These are phyloP conservation scores for Daedalea quercina DNA, from an alignment of 768 basidiomycete species.

Conservation along the genomic window DNA sequence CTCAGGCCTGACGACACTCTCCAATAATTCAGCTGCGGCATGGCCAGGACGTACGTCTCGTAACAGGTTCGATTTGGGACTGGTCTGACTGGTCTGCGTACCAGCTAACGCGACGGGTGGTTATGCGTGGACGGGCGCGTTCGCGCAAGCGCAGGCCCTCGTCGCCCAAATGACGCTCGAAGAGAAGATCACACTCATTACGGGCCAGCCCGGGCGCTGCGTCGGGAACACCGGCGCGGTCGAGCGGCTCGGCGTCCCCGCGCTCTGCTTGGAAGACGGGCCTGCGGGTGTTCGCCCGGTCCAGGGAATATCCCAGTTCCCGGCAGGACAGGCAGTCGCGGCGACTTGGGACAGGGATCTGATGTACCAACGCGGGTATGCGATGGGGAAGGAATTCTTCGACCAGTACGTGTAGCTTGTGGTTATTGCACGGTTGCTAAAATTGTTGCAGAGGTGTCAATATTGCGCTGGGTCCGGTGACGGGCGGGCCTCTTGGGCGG, in stretches of 20 bases:
- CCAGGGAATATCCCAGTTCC: constrained; percentile 72
- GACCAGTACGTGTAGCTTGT: constrained; percentile 13
- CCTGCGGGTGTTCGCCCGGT: constrained; percentile 60
- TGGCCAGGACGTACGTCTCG: not conserved
- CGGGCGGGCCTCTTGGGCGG: not conserved
- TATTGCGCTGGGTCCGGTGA: constrained; percentile 72
- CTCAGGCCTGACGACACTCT: not conserved
- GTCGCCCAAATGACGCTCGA: constrained; percentile 48
- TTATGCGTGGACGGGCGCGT: constrained; percentile 14
- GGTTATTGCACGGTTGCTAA: not conserved
- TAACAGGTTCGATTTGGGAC: not conserved
- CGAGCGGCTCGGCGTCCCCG: constrained; percentile 40
- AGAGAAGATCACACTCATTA: constrained; percentile 57
- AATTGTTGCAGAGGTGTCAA: constrained; percentile 64
- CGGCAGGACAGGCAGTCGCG: constrained; percentile 75
- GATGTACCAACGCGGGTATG: constrained; percentile 67
- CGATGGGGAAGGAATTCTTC: constrained; percentile 80
- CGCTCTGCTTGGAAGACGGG: constrained; percentile 58
- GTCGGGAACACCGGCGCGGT: constrained; percentile 61
- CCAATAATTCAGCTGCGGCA: not conserved
- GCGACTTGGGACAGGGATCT: constrained; percentile 76
- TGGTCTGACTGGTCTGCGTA: not conserved
- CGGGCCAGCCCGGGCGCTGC: constrained; percentile 56
- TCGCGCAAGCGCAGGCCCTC: constrained; percentile 14
- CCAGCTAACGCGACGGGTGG: not conserved